phyloP scores from a whole-genome alignment of 1,284 basidiomycete species.

The Apiotrichum porosum region DNA sequence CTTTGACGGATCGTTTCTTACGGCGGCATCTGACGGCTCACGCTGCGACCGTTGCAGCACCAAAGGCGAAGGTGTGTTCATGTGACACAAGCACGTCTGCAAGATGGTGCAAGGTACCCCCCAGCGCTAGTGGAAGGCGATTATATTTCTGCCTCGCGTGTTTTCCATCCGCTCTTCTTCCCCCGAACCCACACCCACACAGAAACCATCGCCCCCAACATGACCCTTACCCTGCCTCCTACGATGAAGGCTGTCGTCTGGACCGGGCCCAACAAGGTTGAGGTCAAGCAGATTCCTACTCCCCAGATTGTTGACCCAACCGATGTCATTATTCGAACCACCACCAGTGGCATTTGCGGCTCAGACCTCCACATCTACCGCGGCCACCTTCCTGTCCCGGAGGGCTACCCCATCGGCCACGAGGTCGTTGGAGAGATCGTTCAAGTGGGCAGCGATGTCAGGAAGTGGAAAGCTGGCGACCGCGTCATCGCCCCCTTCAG shows the following conservation, averaged over 20 bases:
- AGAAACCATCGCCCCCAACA: no score
- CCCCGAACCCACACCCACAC: no score
- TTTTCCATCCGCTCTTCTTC: no score
- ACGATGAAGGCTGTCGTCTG: constrained; percentile 40
- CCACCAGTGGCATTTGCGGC: constrained; percentile 51
- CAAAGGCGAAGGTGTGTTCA: no score
- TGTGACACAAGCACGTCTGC: no score
- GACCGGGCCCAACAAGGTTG: constrained; percentile 27
- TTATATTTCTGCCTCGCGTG: no score
- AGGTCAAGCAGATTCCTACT: constrained; percentile 28
- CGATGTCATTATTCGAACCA: constrained; percentile 39
- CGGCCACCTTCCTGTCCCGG: constrained; percentile 50
- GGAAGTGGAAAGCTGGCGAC: constrained; percentile 66
- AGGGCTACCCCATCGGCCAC: constrained; percentile 56
- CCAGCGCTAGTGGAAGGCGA: no score
- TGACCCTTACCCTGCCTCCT: constrained; percentile 10
- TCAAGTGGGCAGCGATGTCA: constrained; percentile 64
- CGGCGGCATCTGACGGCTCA: no score
- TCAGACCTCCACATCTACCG: constrained; percentile 77
- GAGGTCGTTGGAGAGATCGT: constrained; percentile 77
- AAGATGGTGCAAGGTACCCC: no score
- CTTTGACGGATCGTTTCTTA: no score
- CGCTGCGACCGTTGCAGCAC: no score
- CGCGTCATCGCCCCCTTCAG: constrained; percentile 81
- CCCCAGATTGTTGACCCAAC: constrained; percentile 25